Evolutionary conservation across 495 filamentous ascomycete species (phyloP), one percentile per base, ranked within the genome.

Genomic region (Amphirosellinia nigrospora): DNA sequence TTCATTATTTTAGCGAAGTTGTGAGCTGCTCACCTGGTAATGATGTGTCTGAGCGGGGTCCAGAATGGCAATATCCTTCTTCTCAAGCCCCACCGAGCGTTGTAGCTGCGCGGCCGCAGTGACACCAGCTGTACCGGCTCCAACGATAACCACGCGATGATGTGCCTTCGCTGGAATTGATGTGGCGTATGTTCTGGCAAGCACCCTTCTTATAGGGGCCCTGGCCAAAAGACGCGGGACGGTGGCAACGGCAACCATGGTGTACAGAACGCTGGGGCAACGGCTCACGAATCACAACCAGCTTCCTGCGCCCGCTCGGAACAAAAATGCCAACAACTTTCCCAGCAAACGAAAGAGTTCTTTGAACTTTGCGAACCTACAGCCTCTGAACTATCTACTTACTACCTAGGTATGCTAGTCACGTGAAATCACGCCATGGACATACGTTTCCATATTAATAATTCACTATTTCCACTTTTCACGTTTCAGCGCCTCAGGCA

Each of bases 141-240:
- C 89, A 52, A 92, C 82, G 9, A 91, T 84, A 34, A 91, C 88
- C 26, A 92, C 82, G 66, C 85, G 88, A 82, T 92, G 89, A 70
- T 83, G 75, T 26, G 74, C 63, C 36, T 74, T 78, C 2, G 82
- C 61, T n/a, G 76, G 74, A 71, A 74, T 74, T 2, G 75, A 70
- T 32, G 75, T 78, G 19, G 75, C 74, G 38, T 76, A 78, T 7
- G 70, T 76, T 34, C 75, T 70, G 45, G 61, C 61, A 26, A 75
- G 32, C 30, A 52, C 34, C 36, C 23, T 15, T 3, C 23, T 15
- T 3, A 48, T 38, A 8, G 75, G 70, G 56, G 43, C 69, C n/a
- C 72, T 62, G 38, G 64, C 63, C 48, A 78, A 62, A 38, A 74
- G 75, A 43, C 75, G 75, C 43, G 75, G 69, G 15, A 70, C 53